These are phyloP conservation scores for Tulasnella sp. DNA, from an alignment of 768 basidiomycete genomes.

Conservation along the genomic window DNA sequence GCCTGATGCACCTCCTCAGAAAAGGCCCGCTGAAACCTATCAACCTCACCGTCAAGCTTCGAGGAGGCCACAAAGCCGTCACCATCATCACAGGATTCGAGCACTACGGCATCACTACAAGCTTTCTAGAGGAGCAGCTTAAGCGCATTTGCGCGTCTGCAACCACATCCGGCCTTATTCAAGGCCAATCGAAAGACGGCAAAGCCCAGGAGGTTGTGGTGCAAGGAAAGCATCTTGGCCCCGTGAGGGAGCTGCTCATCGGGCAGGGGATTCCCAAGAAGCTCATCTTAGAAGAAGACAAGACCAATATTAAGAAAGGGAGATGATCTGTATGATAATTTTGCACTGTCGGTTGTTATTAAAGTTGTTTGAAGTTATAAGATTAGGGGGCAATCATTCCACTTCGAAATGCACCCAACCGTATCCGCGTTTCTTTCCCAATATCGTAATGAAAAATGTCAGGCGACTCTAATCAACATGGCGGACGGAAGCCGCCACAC, in stretches of 20 bases:
- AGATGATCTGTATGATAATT: not conserved
- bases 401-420: too few species aligned
- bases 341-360: not conserved
- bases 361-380: too few species aligned
- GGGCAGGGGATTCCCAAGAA: constrained; percentile 65
- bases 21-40: constrained; percentile 69
- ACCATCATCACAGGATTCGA: constrained; percentile 76
- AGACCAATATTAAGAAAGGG: constrained; percentile 19
- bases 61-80: constrained; percentile 67
- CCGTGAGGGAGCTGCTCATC: constrained; percentile 53
- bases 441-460: too few species aligned
- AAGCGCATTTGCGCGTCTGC: constrained; percentile 66
- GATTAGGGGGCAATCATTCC: too few species aligned
- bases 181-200: constrained; percentile 54
- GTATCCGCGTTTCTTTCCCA: too few species aligned
- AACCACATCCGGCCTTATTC: constrained; percentile 49
- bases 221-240: constrained; percentile 69
- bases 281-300: constrained; percentile 56
- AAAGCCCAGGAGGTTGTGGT: constrained; percentile 57
- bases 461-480: too few species aligned
- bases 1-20: constrained; percentile 30
- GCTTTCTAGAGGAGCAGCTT: constrained; percentile 68
- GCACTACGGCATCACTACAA: constrained; percentile 54
- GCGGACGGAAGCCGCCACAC: too few species aligned
- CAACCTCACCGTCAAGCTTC: constrained; percentile 51